A percentile compares a stretch with the other conserved stretches of the same genome.
These are phyloP conservation scores for Thecaphora frezii DNA, from an alignment of 1,284 basidiomycete species.

Conservation along the genomic window DNA sequence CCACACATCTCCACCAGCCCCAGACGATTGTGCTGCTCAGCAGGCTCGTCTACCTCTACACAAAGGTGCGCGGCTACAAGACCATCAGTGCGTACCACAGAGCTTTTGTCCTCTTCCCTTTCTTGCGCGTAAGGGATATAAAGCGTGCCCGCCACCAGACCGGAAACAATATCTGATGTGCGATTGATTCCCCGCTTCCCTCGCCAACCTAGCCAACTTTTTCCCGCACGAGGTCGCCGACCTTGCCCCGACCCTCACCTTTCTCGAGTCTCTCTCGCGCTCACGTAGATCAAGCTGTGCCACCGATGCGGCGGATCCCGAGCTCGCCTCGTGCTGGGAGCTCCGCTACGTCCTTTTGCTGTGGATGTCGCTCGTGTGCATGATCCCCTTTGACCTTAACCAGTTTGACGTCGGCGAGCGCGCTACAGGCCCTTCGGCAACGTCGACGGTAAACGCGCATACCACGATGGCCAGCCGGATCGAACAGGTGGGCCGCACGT, in stretches of 20 bases:
- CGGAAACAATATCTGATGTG: no score
- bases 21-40: conserved; percentile 8
- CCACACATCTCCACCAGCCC: not conserved
- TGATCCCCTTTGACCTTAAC: conserved; percentile 86
- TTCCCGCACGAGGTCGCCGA: conserved; percentile 87
- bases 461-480: conserved; percentile 61
- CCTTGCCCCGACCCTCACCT: conserved; percentile 72
- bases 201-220: conserved; percentile 69
- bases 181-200: no score
- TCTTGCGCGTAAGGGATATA: not conserved
- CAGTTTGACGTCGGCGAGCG: conserved; percentile 80
- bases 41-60: conserved; percentile 75
- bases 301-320: not conserved
- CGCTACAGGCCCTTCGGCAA: no score
- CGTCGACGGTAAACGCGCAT: no score
- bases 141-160: no score
- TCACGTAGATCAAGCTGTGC: no score
- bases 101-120: no score
- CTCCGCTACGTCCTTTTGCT: conserved; percentile 81
- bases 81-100: conserved; percentile 72
- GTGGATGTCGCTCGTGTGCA: conserved; percentile 91
- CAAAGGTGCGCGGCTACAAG: conserved; percentile 90
- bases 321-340: conserved; percentile 66
- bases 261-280: conserved; percentile 64
- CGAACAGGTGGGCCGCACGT: conserved; percentile 67